These are phyloP conservation scores for Diaporthe citrichinensis DNA, from an alignment of 2,329 filamentous ascomycete genomes.

Conservation along the genomic window DNA sequence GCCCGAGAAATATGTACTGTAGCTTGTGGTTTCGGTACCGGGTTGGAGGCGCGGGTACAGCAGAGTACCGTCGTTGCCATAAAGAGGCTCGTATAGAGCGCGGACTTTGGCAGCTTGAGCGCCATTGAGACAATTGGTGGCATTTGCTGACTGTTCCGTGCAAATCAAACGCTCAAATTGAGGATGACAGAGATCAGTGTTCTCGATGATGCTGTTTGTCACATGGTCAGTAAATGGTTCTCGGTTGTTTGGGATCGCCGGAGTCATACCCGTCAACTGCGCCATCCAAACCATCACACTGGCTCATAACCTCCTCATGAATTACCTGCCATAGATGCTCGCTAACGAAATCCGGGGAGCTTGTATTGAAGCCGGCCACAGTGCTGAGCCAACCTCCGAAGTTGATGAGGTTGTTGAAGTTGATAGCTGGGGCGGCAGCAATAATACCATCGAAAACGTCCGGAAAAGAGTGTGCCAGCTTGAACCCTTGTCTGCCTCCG, in stretches of 20 bases:
- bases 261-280: neutral
- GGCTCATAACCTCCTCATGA: constrained; percentile 48
- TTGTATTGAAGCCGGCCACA: constrained; percentile 50
- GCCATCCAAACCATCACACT: neutral
- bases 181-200: neutral
- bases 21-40: constrained; percentile 54
- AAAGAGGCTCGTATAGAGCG: constrained; percentile 6
- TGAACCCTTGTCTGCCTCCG: constrained; percentile 71
- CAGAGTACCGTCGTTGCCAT: neutral
- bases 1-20: neutral
- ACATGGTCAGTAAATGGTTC: neutral
- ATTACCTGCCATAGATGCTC: constrained; percentile 55
- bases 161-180: neutral
- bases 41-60: constrained; percentile 60
- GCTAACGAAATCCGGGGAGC: constrained; percentile 56
- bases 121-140: neutral
- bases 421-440: constrained; percentile 59
- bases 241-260: neutral
- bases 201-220: neutral
- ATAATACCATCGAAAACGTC: constrained; percentile 71
- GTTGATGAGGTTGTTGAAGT: constrained; percentile 57
- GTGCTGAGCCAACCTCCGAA: constrained; percentile 51
- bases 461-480: constrained; percentile 65
- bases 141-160: neutral
- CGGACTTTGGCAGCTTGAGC: constrained; percentile 13